These are phyloP conservation scores for Geosmithia putterillii DNA, from an alignment of 2,329 filamentous ascomycete genomes.

Conservation along the genomic window DNA sequence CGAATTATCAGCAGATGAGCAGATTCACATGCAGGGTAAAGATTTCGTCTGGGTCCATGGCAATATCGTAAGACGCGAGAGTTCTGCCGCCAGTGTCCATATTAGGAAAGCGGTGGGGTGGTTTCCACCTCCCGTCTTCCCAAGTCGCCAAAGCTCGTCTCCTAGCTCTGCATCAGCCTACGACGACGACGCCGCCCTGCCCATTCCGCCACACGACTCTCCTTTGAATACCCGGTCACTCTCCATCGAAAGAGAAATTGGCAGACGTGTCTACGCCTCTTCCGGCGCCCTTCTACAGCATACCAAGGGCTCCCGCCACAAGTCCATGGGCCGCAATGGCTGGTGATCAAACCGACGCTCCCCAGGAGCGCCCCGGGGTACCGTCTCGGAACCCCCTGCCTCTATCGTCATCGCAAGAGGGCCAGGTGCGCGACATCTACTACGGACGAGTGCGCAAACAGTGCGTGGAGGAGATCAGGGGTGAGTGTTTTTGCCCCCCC, in stretches of 20 bases:
- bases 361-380: conserved; percentile 24
- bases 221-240: not conserved
- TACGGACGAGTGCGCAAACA: conserved; percentile 64
- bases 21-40: not conserved
- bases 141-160: not conserved
- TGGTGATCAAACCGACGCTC: conserved; percentile 17
- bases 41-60: not conserved
- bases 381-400: conserved; percentile 70
- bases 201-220: not conserved
- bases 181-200: not conserved
- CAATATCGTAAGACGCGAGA: not conserved
- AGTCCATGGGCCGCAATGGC: conserved; percentile 19
- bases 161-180: not conserved
- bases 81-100: not conserved
- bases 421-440: conserved; percentile 70
- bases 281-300: not conserved
- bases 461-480: conserved; percentile 70
- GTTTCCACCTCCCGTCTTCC: not conserved
- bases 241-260: not conserved
- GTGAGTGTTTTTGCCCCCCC: conserved; percentile 24
- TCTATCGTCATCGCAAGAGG: conserved; percentile 69
- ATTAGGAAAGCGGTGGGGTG: not conserved
- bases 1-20: not conserved
- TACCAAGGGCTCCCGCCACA: not conserved
- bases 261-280: not conserved